These are phyloP conservation scores for Omphalotus guepiniiformis DNA, from an alignment of 768 basidiomycete species.

Conservation along the genomic window DNA sequence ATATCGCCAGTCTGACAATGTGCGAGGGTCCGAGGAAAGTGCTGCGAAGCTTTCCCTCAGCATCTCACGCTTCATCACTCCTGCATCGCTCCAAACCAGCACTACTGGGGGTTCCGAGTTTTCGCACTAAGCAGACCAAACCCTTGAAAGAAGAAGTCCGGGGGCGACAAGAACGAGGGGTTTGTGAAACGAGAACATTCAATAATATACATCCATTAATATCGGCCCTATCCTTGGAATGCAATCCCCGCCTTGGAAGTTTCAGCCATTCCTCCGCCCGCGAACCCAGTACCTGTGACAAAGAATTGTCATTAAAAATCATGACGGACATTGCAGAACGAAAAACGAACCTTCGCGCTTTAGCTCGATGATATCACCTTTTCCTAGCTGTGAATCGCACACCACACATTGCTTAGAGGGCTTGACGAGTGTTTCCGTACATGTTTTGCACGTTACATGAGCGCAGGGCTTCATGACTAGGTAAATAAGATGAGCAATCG, in stretches of 20 bases:
- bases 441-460: constrained; percentile 90
- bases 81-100: no score
- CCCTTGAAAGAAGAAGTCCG: no score
- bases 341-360: constrained; percentile 72
- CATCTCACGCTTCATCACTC: no score
- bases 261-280: constrained; percentile 93
- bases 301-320: background rate
- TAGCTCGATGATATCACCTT: constrained; percentile 76
- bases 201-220: no score
- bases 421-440: constrained; percentile 81
- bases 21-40: no score
- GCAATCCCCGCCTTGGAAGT: constrained; percentile 74
- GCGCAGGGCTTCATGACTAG: constrained; percentile 82
- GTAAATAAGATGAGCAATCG: background rate
- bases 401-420: constrained; percentile 80
- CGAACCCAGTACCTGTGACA: constrained; percentile 79
- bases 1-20: no score
- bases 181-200: no score
- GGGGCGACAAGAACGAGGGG: no score
- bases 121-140: no score
- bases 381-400: constrained; percentile 65
- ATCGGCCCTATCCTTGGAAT: constrained; percentile 89
- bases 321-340: background rate
- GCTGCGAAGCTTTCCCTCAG: no score
- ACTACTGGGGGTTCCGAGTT: no score